Base-by-base conservation (phyloP, 2,329 filamentous ascomycete species). In the Claviceps maximensis region DNA sequence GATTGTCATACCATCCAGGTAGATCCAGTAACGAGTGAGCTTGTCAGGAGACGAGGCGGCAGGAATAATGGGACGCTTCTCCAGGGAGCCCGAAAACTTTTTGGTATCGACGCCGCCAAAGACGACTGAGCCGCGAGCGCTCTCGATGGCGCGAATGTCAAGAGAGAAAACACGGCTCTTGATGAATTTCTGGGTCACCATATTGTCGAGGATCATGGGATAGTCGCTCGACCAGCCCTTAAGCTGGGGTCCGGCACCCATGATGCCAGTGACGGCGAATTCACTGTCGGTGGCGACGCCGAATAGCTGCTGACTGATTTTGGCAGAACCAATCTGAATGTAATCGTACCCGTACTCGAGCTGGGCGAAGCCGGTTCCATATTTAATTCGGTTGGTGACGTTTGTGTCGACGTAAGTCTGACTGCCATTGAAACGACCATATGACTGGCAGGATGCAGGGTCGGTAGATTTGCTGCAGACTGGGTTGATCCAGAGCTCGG, bases 21-120 rank as follows among this genome's bases (percentile, higher is more conserved):
- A 62, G 7, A 74, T 62, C 69, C 70, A 73, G 65, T 74, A 75
- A 17, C 67, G 66, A 27, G 65, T 67, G 45, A 58, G 56, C 3
- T 60, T 58, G 51, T 69, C 67, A 27, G 67, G 67, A 4, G 67
- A 62, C 7, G 67, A 56, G 6, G 61, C 67, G 4, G 67, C 60
- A 17, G 72, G 71, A 55, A 82, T 69, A 56, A 84, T 77, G 45
- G 80, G 78, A 1, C 80, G 67, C 50, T 75, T 79, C 57, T 73
- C 65, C 2, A 85, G 73, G 3, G 63, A 61, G 19, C 80, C 81
- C 2, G 67, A 66, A 59, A 72, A 82, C 60, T 80, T 82, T 52
- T 67, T 72, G 3, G 69, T 75, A 58, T 82, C 76, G 49, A 82
- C 71, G 19, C 79, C 79, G 21, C 79, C 79, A 49, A 80, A 82